Base-by-base conservation (phyloP, 2,329 filamentous ascomycete genomes). In the Setomelanomma holmii region DNA sequence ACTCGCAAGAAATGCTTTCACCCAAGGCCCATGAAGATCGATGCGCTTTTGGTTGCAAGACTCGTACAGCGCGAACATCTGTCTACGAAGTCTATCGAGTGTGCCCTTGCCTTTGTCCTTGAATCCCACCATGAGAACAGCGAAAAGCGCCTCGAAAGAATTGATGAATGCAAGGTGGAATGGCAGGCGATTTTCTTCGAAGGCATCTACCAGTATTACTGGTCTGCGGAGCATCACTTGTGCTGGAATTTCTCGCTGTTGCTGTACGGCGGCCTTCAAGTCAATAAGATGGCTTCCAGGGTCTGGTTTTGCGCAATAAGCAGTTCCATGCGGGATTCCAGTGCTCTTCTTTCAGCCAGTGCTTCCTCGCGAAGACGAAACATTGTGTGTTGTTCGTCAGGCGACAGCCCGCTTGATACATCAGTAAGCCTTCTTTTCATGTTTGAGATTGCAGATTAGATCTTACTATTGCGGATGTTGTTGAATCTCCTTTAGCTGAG, bases 61-160 rank as follows among this genome's bases (percentile, higher is more conserved):
- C 17, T 47, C 45, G 10, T 40, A 40, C 36, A 47, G 11, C 4
- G n/a, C 22, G 23, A 47, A 47, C 17, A 47, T 8, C 20, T 40
- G 45, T n/a, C 22, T 35, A 1, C 35, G 36, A 20, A 47, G 33
- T 6, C 23, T 27, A 12, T 22, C 10, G 4, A 47, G 1, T n/a
- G 45, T 24, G 11, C 3, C 4, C 14, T 22, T 17, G 10, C 45
- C 36, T 21, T 20, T 40, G 7, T 47, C 45, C 12, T 47, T 41
- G 22, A 47, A 41, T n/a, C 36, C n/a, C 3, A 47, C 12, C 36
- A 22, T n/a, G n/a, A 47, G 20, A 1, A 40, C 24, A 1, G 45
- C 35, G n/a, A 40, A 47, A 16, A 47, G 23, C 1, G 45, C 45
- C 12, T 47, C 45, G 16, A 47, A 40, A 20, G 36, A 47, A n/a